A percentile compares a stretch with the other conserved stretches of the same genome.
These are phyloP conservation scores for Cenchrus purpureus DNA, from an alignment of 176 grass and related monocot species.

Conservation along the genomic window DNA sequence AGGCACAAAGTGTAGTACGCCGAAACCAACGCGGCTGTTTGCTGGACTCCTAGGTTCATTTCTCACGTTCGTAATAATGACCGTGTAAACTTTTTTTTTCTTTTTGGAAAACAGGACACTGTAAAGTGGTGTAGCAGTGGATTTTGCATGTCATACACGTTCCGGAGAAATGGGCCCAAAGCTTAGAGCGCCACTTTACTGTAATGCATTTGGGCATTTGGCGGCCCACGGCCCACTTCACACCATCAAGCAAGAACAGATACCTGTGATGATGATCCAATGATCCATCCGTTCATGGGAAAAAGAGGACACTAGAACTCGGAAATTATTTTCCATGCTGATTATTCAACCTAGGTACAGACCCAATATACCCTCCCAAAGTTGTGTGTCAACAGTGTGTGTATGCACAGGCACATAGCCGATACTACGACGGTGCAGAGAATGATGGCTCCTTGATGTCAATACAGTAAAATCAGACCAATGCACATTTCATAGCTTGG, in stretches of 20 bases:
- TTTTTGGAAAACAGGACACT: too few relatives aligned
- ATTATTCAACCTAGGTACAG: slow-evolving; percentile 18
- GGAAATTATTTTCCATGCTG: background rate
- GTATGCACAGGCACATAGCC: background rate
- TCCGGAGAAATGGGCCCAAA: too few relatives aligned
- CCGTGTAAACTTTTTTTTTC: too few relatives aligned
- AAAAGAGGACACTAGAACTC: too few relatives aligned
- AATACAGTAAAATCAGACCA: background rate
- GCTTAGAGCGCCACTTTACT: too few relatives aligned
- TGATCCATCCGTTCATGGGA: background rate
- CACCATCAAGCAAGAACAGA: background rate
- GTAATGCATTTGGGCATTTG: background rate
- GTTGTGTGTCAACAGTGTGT: background rate
- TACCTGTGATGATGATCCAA: too few relatives aligned
- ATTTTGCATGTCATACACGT: background rate
- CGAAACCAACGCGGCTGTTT: background rate
- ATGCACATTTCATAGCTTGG: slow-evolving; percentile 60
- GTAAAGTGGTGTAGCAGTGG: background rate
- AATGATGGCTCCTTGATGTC: background rate
- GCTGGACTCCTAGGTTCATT: background rate
- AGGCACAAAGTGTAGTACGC: background rate
- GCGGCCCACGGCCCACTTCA: background rate
- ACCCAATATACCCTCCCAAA: background rate
- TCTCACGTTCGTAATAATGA: background rate
- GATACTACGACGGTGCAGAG: background rate